Evolutionary conservation across 129 eudicot genomes (phyloP), one percentile per base, ranked within the genome.

Genomic region (Artemisia tridentata): DNA sequence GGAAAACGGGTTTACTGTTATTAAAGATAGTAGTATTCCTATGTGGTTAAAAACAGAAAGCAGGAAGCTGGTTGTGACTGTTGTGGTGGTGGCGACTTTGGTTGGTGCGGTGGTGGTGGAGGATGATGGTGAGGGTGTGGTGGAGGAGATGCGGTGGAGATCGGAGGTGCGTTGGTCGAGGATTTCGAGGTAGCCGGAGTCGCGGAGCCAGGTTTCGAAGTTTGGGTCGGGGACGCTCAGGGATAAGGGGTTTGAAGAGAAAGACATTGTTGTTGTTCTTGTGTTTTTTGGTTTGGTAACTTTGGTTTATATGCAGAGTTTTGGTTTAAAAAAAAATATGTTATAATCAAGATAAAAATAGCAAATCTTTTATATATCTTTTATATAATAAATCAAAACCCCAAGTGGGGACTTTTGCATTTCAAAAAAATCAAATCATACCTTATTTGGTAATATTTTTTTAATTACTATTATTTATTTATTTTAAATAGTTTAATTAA

Each of bases 141-240:
- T 4, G 80, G 91, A 1, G 79, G 88, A 73, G 85, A 78, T 76
- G 59, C 86, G 96, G 87, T 88, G 88, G 91, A 89, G 92, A 71
- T 87, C 88, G 88, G 95, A 74, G 80, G 95, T 86, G 1, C 91
- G 89, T 49, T 89, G 97, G 89, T 93, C 98, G 74, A 93, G 88
- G 51, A 89, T 21, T 63, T 89, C 95, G 58, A 93, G 92, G 88
- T 89, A 93, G 72, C 96, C 96, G 71, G 81, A 75, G 72, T 93
- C 97, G 4, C 98, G 97, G 67, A 93, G 92, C 98, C 98, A 93
- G 15, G 98, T 75, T 62, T 92, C 98, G 86, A 92, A 92, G 13
- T 85, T 85, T 16, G 88, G 82, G 9, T 92, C 98, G 2, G 95
- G 95, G 45, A 92, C 95, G 83, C 98, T 89, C 34, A 92, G 91